A percentile compares a stretch with the other conserved stretches of the same genome.
phyloP scores from a whole-genome alignment of 805 yeast genomes.

The Metschnikowia colocasiae region DNA sequence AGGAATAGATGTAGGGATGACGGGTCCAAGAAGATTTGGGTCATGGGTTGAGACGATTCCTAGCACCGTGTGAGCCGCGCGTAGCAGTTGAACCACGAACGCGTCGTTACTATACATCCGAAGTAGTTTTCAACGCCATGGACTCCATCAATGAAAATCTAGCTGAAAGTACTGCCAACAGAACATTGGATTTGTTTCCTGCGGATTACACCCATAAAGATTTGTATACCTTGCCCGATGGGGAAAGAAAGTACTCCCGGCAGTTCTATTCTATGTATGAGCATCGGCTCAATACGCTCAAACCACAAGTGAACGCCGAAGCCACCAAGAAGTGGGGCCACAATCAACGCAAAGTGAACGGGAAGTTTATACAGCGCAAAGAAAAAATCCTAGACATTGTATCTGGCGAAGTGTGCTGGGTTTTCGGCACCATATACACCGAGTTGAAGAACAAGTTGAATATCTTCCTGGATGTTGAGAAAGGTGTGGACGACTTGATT shows the following conservation, averaged over 20 bases:
- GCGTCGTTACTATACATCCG: not conserved
- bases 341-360: constrained; percentile 33
- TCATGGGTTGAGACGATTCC: constrained; percentile 21
- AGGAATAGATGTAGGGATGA: constrained; percentile 17
- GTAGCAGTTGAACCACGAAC: not conserved
- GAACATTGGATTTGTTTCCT: constrained; percentile 2
- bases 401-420: constrained; percentile 66
- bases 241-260: constrained; percentile 30
- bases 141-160: constrained; percentile 7
- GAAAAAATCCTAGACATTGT: constrained; percentile 56
- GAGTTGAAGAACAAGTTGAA: constrained; percentile 85
- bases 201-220: constrained; percentile 14
- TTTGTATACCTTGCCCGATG: constrained; percentile 20
- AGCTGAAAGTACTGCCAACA: not conserved
- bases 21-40: constrained; percentile 30
- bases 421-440: constrained; percentile 80
- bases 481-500: constrained; percentile 49
- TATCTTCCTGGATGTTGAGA: constrained; percentile 75
- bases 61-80: constrained; percentile 2
- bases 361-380: constrained; percentile 29
- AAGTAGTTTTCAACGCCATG: constrained; percentile 4
- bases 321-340: constrained; percentile 53
- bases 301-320: constrained; percentile 29
- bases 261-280: constrained; percentile 46
- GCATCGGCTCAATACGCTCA: constrained; percentile 32